Base-by-base conservation (phyloP, 225 moss, liverwort and hornwort genomes). In the Physcomitrium patens region DNA sequence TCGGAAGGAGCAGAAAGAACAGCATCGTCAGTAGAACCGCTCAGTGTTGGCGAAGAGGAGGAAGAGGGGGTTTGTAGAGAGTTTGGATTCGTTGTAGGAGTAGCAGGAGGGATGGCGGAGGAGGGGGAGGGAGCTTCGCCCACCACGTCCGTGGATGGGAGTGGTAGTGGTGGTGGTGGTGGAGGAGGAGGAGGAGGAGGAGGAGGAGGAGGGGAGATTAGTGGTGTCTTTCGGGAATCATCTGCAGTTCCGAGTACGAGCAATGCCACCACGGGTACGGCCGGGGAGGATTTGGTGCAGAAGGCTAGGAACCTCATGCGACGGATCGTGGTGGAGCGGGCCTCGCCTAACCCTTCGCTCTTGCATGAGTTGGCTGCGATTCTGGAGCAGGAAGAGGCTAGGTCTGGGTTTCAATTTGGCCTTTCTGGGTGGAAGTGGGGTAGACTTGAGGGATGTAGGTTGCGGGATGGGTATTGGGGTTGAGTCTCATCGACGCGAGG, bases 361-460 rank as follows among this genome's bases (percentile, higher is more conserved):
- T 80, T 88, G 72, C 99, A 99, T 80, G 86, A 78, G 24, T 87
- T 99, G 12, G 93, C 99, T 19, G 63, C 75, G n/a, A 82, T 91
- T 76, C 52, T 99, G 76, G 99, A 99, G 87, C 90, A 93, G 83
- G 93, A 99, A 68, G 99, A 99, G 79, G 73, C 77, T 64, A 95
- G 90, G 99, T 99, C 71, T 47, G 81, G 47, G n/a, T 73, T 64
- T 45, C 61, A 58, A 58, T 68, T 67, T 67, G 41, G 46, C 16
- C 47, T 41, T n/a, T 49, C 48, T 0, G 48, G 50, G 9, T 56
- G 20, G 10, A 61, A 20, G 68, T 77, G 0, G 11, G 12, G 47
- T 20, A 11, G 41, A 67, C 55, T 70, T 78, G 76, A 54, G 67
- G 3, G 49, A 44, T n/a, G n/a, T 63, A 41, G 62, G 37, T 17